A percentile compares a stretch with the other conserved stretches of the same genome.
phyloP scores from a whole-genome alignment of 805 yeast species.

The Groenewaldozyma salmanticensis region DNA sequence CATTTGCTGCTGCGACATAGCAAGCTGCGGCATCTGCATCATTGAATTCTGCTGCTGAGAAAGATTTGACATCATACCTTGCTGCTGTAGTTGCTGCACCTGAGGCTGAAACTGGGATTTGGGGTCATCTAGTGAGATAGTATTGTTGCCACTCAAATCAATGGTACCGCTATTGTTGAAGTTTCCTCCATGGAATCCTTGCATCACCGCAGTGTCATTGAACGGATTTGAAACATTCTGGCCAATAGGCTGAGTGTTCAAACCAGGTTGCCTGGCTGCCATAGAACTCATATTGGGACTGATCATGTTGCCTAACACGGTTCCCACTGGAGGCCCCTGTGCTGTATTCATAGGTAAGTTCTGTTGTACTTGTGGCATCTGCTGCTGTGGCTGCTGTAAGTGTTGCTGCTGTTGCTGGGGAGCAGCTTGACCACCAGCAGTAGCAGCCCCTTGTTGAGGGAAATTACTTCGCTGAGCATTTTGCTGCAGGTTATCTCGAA shows the following conservation, averaged over 20 bases:
- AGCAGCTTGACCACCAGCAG: conserved; percentile 21
- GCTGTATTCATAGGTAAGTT: no score
- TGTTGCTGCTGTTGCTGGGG: conserved; percentile 18
- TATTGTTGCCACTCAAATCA: conserved; percentile 4
- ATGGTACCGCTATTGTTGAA: conserved; percentile 12
- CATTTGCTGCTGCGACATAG: conserved; percentile 17
- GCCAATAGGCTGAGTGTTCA: no score
- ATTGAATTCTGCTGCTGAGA: conserved; percentile 16
- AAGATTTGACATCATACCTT: conserved; percentile 13
- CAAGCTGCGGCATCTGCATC: conserved; percentile 13
- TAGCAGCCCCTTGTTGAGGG: conserved; percentile 15
- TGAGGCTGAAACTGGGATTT: not conserved
- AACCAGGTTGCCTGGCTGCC: no score
- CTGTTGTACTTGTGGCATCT: no score
- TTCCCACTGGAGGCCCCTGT: no score
- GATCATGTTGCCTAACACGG: no score
- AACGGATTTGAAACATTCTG: no score
- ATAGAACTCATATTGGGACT: no score
- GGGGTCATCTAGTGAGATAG: not conserved
- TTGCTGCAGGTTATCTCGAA: conserved; percentile 47
- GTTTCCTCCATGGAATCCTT: no score
- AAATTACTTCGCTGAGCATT: conserved; percentile 5
- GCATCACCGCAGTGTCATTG: no score
- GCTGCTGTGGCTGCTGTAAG: conserved; percentile 2
- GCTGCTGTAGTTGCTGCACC: conserved; percentile 4